Evolutionary conservation across 1,139 yeast species (phyloP).

Genomic region (Yamadazyma blattariae): DNA sequence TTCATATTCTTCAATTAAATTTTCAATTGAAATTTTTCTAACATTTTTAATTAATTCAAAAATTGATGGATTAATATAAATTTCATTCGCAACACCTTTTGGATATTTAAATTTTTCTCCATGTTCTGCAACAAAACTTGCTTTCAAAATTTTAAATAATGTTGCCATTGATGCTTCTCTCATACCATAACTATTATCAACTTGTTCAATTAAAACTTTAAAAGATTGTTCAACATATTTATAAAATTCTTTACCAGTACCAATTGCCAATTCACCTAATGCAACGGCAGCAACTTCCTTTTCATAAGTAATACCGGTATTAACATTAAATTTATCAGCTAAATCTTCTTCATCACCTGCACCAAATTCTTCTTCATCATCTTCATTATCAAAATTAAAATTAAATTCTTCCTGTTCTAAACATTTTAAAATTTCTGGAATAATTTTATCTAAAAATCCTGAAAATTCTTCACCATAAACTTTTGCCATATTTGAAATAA

Average conservation of each 20-base stretch:
- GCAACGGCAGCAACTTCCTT: conserved; percentile 97
- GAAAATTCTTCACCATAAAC: conserved; percentile 90
- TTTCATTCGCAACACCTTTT: conserved; percentile 67
- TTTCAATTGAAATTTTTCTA: conserved; percentile 61
- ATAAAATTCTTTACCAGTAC: conserved; percentile 77
- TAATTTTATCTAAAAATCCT: conserved; percentile 75
- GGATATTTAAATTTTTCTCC: conserved; percentile 57
- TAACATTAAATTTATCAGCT: conserved; percentile 73
- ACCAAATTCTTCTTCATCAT: conserved; percentile 31
- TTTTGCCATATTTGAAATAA: conserved; percentile 90
- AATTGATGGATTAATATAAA: conserved; percentile 58
- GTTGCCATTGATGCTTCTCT: conserved; percentile 83
- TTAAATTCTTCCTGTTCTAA: conserved; percentile 81
- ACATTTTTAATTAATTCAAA: conserved; percentile 62
- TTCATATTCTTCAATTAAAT: conserved; percentile 78
- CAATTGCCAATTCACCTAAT: conserved; percentile 81
- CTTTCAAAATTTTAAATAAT: conserved; percentile 78
- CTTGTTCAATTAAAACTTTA: conserved; percentile 64
- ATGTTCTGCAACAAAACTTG: conserved; percentile 60
- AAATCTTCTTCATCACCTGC: conserved; percentile 52
- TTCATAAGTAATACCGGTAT: conserved; percentile 94
- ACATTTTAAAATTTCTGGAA: conserved; percentile 83
- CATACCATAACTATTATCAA: conserved; percentile 86
- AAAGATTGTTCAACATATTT: conserved; percentile 75
- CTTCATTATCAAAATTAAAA: conserved; percentile 41